Conservation (phyloP, 495 filamentous ascomycete species). For the Trichocladium uniseriatum region DNA sequence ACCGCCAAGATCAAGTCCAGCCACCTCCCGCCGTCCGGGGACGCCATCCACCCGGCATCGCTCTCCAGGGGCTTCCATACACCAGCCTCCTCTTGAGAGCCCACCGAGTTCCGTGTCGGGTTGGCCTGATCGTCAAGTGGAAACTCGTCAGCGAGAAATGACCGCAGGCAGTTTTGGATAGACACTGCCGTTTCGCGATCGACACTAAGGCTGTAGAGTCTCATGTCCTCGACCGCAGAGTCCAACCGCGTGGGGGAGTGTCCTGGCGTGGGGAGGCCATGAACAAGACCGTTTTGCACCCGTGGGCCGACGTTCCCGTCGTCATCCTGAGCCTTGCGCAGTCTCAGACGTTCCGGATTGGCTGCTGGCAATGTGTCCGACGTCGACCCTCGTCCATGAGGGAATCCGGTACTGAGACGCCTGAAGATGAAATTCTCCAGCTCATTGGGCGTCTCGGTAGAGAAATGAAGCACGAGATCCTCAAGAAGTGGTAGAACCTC, state of each 20-base stretch:
- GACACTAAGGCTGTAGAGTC: slow-evolving; percentile 30
- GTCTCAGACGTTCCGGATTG: no score
- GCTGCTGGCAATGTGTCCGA: no score
- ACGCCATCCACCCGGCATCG: neutral
- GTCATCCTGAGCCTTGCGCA: no score
- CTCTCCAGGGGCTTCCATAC: slow-evolving; percentile 34
- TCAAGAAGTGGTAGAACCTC: slow-evolving; percentile 34
- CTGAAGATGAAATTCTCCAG: slow-evolving; percentile 24
- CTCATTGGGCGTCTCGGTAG: slow-evolving; percentile 18
- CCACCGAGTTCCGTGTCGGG: neutral
- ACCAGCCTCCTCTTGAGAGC: neutral
- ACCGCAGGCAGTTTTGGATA: slow-evolving; percentile 35
- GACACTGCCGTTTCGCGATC: slow-evolving; percentile 30
- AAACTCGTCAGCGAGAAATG: slow-evolving; percentile 30
- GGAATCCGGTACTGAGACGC: neutral
- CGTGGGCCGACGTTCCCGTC: neutral
- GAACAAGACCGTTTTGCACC: slow-evolving; percentile 1
- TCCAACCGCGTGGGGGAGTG: slow-evolving; percentile 14
- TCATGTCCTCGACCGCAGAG: slow-evolving; percentile 3
- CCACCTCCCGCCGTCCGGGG: slow-evolving; percentile 18
- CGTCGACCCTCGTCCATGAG: no score
- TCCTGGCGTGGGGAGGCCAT: slow-evolving; percentile 11
- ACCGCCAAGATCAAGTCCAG: slow-evolving; percentile 39
- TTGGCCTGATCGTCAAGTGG: slow-evolving; percentile 4
- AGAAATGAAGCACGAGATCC: slow-evolving; percentile 35